Evolutionary conservation across 2,329 filamentous ascomycete species (phyloP).

Genomic region (Hypoxylon sp.): DNA sequence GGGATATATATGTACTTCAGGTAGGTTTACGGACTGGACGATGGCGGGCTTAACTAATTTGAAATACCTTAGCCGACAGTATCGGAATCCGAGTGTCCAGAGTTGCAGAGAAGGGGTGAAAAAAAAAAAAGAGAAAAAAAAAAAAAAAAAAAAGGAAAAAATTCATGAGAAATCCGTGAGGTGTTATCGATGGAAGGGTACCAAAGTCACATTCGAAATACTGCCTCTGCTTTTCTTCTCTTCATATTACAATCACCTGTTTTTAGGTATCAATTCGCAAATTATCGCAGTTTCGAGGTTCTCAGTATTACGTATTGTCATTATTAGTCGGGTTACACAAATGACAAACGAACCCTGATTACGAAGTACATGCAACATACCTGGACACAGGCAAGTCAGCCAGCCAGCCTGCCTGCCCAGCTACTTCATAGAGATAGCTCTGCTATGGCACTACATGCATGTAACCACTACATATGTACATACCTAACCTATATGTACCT

Average conservation of each 20-base stretch:
- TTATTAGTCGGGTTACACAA: conserved; percentile 32
- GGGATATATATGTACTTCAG: conserved; percentile 3
- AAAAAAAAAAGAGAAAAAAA: too few relatives aligned
- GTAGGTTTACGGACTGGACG: too few relatives aligned
- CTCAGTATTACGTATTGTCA: conserved; percentile 10
- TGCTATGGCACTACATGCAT: too few relatives aligned
- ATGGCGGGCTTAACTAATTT: conserved; percentile 11
- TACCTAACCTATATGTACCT: too few relatives aligned
- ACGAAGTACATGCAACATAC: too few relatives aligned
- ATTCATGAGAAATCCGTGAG: conserved; percentile 10
- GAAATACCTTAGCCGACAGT: conserved; percentile 26
- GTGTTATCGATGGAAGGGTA: conserved; percentile 19
- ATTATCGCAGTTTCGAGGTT: conserved; percentile 1
- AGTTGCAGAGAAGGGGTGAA: conserved; percentile 3
- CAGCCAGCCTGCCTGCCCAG: too few relatives aligned
- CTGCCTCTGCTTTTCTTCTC: background rate
- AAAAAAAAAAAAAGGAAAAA: too few relatives aligned
- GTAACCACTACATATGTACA: too few relatives aligned
- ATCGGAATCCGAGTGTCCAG: conserved; percentile 24
- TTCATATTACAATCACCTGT: conserved; percentile 9
- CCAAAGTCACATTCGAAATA: background rate
- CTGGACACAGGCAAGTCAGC: too few relatives aligned
- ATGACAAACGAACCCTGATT: conserved; percentile 32
- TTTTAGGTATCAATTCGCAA: conserved; percentile 34
- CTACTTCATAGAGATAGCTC: too few relatives aligned